Evolutionary conservation across 352 stramenopile species (phyloP), one percentile per base, ranked within the genome.

Genomic region (Pythium insidiosum): DNA sequence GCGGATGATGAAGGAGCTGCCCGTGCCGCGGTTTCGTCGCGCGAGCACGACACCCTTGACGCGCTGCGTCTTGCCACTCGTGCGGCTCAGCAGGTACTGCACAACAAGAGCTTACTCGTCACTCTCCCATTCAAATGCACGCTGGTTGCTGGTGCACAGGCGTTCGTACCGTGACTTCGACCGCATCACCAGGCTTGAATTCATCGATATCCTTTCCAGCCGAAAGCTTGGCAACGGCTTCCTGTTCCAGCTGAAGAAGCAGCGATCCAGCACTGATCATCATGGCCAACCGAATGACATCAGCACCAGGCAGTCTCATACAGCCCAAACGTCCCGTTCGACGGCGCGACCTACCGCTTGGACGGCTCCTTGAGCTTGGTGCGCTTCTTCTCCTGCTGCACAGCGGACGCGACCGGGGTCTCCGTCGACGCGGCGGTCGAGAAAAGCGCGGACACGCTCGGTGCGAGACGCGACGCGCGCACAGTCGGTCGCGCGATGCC

Each of bases 1-100:
- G 52, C 78, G 79, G 55, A 92, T 87, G 56, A 87, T 63, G 51
- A 94, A 92, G 34, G 74, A 90, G 63, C 75, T 88, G 38, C 71
- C 68, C 25, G 79, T 82, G 56, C 78, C 75, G 52, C 78, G 68
- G 73, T 91, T 92, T 58, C 79, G 68, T 38, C 77, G 63, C 28
- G 73, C 82, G 28, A 94, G 63, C 43, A 92, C 79, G 24, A 94
- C 73, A 47, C 82, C 82, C 53, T 84, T 84, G 35, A 92, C 72
- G 41, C 72, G 72, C 53, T 89, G 79, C 36, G 77, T 69, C 37
- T 84, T 77, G 36, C 66, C 58, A 28, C 71, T 63, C 25, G 75
- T 87, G 47, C 78, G 82, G 56, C 63, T 92, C 38, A 89, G 56
- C 43, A 88, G 40, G 60, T 88, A 92, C 52, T 85, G 73, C 47